Percentiles rank a stretch among this genome's conserved stretches.
Conservation (phyloP, 306 rosid genomes). For the Pyrus communis region DNA sequence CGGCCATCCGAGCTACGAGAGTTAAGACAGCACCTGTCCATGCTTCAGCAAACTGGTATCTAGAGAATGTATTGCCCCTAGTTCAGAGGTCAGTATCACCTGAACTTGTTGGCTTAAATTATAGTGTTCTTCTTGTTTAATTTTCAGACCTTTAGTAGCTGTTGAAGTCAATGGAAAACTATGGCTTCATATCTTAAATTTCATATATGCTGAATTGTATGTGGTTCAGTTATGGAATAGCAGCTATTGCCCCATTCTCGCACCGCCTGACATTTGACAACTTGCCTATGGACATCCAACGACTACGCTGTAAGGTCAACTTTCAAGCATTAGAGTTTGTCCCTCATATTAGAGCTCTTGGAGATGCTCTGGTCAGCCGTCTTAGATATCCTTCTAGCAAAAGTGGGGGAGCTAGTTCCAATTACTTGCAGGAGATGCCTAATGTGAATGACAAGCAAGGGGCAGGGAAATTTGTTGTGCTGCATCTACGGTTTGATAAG, state of each 20-base stretch:
- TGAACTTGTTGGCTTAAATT: slow-evolving; percentile 23
- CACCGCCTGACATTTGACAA: slow-evolving; percentile 89
- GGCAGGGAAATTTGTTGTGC: slow-evolving; percentile 69
- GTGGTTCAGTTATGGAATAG: slow-evolving; percentile 69
- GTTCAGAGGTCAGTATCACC: slow-evolving; percentile 66
- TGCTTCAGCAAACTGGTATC: slow-evolving; percentile 87
- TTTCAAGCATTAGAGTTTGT: slow-evolving; percentile 83
- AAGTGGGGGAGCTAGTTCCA: slow-evolving; percentile 27
- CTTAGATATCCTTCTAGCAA: slow-evolving; percentile 51
- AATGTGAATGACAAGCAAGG: slow-evolving; percentile 23
- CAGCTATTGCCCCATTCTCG: slow-evolving; percentile 94
- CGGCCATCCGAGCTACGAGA: slow-evolving; percentile 71
- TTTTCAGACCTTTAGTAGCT: neutral
- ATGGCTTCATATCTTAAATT: neutral
- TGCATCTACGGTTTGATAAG: slow-evolving; percentile 95
- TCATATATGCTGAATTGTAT: slow-evolving; percentile 9
- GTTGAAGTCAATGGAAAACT: neutral
- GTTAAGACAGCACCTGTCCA: slow-evolving; percentile 93
- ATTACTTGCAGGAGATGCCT: slow-evolving; percentile 46
- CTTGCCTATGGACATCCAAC: slow-evolving; percentile 84
- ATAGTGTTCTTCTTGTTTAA: slow-evolving; percentile 4
- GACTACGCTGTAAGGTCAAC: slow-evolving; percentile 89
- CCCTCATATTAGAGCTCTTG: slow-evolving; percentile 77
- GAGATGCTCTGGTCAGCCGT: slow-evolving; percentile 75
- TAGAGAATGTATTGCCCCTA: slow-evolving; percentile 74